Base-by-base conservation (phyloP, 2,329 filamentous ascomycete genomes). In the Arthrocladium fulminans region DNA sequence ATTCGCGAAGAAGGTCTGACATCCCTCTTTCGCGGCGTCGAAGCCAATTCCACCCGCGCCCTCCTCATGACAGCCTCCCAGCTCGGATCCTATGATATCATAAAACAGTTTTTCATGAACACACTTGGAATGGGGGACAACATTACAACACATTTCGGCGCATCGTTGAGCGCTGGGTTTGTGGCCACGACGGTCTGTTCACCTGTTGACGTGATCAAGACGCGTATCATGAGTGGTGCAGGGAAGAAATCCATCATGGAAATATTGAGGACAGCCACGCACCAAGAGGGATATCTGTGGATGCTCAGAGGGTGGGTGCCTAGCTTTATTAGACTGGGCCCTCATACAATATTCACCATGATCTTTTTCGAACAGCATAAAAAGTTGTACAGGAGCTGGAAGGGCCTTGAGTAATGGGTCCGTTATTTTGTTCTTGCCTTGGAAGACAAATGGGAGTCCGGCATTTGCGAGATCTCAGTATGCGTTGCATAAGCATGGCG, bases 11-110 rank as follows among this genome's bases (percentile, higher is more conserved):
- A 98, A 68, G 92, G 92, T 2, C 62, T 80, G 17, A 65, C 68
- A 48, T 84, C 80, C 60, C 76, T 94, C 59, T 95, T 94, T 73
- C 79, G 89, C 48, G 92, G 80, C 32, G 76, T 83, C 2, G 79
- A 75, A 72, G 78, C 80, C 2, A 83, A 83, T 61, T 76, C 74
- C 25, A 73, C 74, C 15, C 69, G 80, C 40, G 80, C 80, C 1
- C 70, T 81, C n/a, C 71, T 83, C 47, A 83, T 83, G 79, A 83
- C 79, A 0, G 73, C 79, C 4, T 77, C 76, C 1, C 80, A 83
- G 59, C 64, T 83, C 20, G 78, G 79, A 2, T 75, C 75, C 12
- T 83, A 83, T 63, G 80, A 83, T 55, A 69, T 70, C 19, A 82
- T 83, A 69, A 83, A 83, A 65, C 66, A 71, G 40, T 52, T 75